Base-by-base conservation (phyloP, 2,329 filamentous ascomycete genomes). In the Penicillium aurantiogriseum region DNA sequence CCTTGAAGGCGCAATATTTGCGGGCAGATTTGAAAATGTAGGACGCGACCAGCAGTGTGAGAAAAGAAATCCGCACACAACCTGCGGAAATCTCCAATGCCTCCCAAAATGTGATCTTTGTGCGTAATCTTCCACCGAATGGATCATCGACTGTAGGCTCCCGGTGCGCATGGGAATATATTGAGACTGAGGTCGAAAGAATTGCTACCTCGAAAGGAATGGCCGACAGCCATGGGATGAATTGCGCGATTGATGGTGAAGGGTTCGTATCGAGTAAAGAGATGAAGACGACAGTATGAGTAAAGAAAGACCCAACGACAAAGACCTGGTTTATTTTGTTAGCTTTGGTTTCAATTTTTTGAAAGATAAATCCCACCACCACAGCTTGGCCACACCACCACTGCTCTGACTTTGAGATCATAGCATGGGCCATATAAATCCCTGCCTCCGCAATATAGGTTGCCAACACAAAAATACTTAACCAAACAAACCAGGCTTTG, bases 371-470 rank as follows among this genome's bases (percentile, higher is more conserved):
- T 74, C 88, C 72, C 84, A 92, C 90, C 77, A 89, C 87, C 54
- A 84, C 83, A 65, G 85, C 83, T 77, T 94, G 85, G 55, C 90
- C 90, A 69, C 89, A 91, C 91, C 91, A 95, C 88, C 88, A 92
- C 56, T 83, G 79, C 60, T 86, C 80, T 42, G 86, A 79, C 60
- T 85, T 81, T 58, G 84, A 79, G 51, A 83, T 78, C 54, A 95
- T 81, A 60, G 89, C 87, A 76, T 94, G 92, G 46, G 85, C 73
- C 45, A 93, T 85, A 71, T 92, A 85, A 65, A 88, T 84, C 47
- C 82, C 80, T 48, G 88, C 88, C 76, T 91, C 91, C 61, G 81
- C 89, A 54, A 92, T 76, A 67, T 96, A 92, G 31, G 89, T 90
- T 63, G 89, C 72, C 51, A 92, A 83, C 17, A 92, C 79, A n/a